phyloP scores from a whole-genome alignment of 2,329 filamentous ascomycete genomes.

The Parafenestella ontariensis region DNA sequence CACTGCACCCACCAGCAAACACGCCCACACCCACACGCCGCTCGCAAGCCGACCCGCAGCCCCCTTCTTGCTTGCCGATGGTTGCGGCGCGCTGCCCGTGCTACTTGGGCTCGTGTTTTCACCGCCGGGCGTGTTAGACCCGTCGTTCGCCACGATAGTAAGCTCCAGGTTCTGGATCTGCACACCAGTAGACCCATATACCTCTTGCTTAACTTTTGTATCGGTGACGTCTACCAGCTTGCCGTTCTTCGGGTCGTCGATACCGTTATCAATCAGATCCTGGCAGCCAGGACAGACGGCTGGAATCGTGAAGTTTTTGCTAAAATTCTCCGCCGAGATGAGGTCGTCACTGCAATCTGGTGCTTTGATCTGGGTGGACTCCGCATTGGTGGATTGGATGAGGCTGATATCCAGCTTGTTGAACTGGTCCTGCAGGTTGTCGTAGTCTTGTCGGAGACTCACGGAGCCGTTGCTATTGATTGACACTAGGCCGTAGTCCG shows the following conservation, averaged over 20 bases:
- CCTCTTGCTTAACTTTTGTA: slow-evolving; percentile 62
- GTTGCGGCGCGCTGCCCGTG: slow-evolving; percentile 19
- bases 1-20: neutral
- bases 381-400: slow-evolving; percentile 69
- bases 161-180: slow-evolving; percentile 70
- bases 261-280: slow-evolving; percentile 78
- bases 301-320: slow-evolving; percentile 83
- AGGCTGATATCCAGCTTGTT: slow-evolving; percentile 73
- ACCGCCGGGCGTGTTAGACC: slow-evolving; percentile 63
- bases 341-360: slow-evolving; percentile 71
- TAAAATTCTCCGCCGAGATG: slow-evolving; percentile 72
- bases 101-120: slow-evolving; percentile 36
- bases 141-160: slow-evolving; percentile 57
- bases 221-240: slow-evolving; percentile 65
- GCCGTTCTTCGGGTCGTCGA: slow-evolving; percentile 65
- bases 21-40: neutral
- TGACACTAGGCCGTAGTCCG: slow-evolving; percentile 61
- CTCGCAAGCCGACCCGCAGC: slow-evolving; percentile 8
- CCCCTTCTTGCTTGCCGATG: slow-evolving; percentile 25
- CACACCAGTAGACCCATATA: slow-evolving; percentile 64
- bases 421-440: slow-evolving; percentile 78
- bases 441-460: slow-evolving; percentile 56
- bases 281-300: slow-evolving; percentile 68
- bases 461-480: slow-evolving; percentile 54
- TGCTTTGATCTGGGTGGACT: slow-evolving; percentile 61